Evolutionary conservation across 163 green algal genomes (phyloP), one percentile per base, ranked within the genome.

Genomic region (Chloroidium sp.): DNA sequence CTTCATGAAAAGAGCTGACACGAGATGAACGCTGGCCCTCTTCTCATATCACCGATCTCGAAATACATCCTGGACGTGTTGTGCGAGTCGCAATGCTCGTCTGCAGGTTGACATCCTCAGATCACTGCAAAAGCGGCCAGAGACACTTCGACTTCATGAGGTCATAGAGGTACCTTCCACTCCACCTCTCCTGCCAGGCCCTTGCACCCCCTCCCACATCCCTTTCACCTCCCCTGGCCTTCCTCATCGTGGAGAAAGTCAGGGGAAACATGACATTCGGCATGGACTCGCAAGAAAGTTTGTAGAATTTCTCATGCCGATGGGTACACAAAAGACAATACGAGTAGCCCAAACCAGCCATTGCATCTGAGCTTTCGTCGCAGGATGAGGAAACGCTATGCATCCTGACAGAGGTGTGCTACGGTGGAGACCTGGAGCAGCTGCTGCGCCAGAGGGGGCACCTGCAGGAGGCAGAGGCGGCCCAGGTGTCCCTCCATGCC

Each of bases 391-490:
- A 72, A 6, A 72, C 8, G 64, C 64, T 72, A 10, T 6, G 6
- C 64, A 72, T 72, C 64, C 6, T 72, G 8, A 72, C 64, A 72
- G 64, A 72, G 64, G 13, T 80, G 3, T 84, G 78, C 74, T 58
- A 79, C 0, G 79, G 79, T 58, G 77, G 76, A 36, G 77, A 79
- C 3, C 62, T 88, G 61, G 82, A 86, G 64, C 64, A 80, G 36
- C 78, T 85, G 58, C 58, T 88, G 2, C 68, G 79, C 72, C 76
- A 80, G 61, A 69, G 72, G 6, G 76, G 79, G 0, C 12, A 61
- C 61, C 62, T 87, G 77, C 78, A 80, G n/a, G 85, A 89, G 74
- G 57, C 74, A 58, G 85, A 89, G 14, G 74, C 80, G 69, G 85
- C 85, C 1, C 59, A 77, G 6, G 77, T 84, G 14, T 79, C 79